Base-by-base conservation (phyloP, 331 rosid species). In the Quercus lobata region DNA sequence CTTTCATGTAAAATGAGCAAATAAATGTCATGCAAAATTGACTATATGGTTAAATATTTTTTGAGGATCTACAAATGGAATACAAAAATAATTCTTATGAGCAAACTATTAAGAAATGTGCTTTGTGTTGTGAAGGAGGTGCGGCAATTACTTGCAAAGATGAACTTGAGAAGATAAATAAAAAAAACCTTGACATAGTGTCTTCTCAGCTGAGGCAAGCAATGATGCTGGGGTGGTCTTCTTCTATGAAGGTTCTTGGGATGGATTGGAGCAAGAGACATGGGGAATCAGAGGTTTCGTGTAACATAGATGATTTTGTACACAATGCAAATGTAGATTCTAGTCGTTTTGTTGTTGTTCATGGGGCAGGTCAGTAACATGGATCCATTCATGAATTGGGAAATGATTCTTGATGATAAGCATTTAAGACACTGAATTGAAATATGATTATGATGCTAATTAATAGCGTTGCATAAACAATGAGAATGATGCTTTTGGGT, bases 211-310 rank as follows among this genome's bases (percentile, higher is more conserved):
- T 94, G 78, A 89, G 97, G 86, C 82, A 89, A 83, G 83, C 92
- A 6, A 92, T 94, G 94, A 21, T 89, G 70, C n/a, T 52, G 18
- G 75, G 49, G 72, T 1, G 56, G 27, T 75, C 78, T n/a, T 62
- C 91, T 80, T 83, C 89, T 73, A 76, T 74, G 57, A 90, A 84
- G 86, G 86, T 85, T 77, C 88, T 88, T 54, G 94, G 97, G 83
- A 91, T 94, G 98, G 98, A 94, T 85, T 94, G 98, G 98, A 94
- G 97, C 88, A 92, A 88, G 91, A 80, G 78, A 73, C 83, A 86
- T 32, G 97, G 90, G 78, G 74, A 73, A 35, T 81, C 96, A 8
- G 91, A 85, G 60, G 84, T 88, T 68, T 79, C 78, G 32, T 83
- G 81, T 75, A 65, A 65, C 56, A 82, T 87, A 0, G 89, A 85